These are phyloP conservation scores for Brassica napus DNA, from an alignment of 345 rosid species.

Conservation along the genomic window Da-Ae NC_063442.1:27348001-27348500, in stretches of 20 bases:
- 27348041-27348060: not conserved
- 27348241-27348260: not conserved
- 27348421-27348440: slow-evolving; percentile 8
- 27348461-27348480: slow-evolving; percentile 23
- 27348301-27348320: slow-evolving; percentile 21
- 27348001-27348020: not conserved
- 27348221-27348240: not conserved
- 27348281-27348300: not conserved
- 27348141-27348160: not conserved
- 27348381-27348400: slow-evolving; percentile 42
- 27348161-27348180: not conserved
- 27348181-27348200: not conserved
- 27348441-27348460: slow-evolving; percentile 40
- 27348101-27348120: not conserved
- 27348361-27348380: slow-evolving; percentile 12
- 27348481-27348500: slow-evolving; percentile 38
- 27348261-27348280: not conserved
- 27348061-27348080: not conserved
- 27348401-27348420: slow-evolving; percentile 10
- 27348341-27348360: slow-evolving; percentile 23
- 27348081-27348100: not conserved
- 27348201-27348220: not conserved
- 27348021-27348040: not conserved
- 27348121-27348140: not conserved
- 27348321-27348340: slow-evolving; percentile 35